Conservation (phyloP, 2,329 filamentous ascomycete genomes). For the Pseudomassariella vexata region DNA sequence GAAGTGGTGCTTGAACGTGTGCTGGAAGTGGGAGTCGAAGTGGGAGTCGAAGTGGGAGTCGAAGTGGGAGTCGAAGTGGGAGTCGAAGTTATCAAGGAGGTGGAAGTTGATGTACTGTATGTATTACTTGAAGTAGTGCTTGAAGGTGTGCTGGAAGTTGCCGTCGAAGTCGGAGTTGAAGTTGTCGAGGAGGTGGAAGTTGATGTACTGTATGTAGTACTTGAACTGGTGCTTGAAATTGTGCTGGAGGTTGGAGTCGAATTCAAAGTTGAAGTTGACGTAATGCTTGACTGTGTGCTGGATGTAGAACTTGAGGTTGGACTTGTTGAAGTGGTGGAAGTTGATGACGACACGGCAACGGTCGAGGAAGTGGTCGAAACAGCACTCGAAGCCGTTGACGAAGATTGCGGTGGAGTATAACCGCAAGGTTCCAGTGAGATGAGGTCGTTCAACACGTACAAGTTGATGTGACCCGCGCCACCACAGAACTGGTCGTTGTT, state of each 20-base stretch:
- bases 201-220: neutral
- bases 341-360: neutral
- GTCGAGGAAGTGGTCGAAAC: constrained; percentile 7
- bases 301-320: neutral
- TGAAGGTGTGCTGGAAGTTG: no score
- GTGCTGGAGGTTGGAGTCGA: constrained; percentile 2
- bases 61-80: constrained; percentile 14
- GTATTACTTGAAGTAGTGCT: neutral
- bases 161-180: neutral
- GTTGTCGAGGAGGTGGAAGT: no score
- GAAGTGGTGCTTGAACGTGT: neutral
- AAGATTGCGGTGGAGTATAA: constrained; percentile 14
- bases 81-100: constrained; percentile 10
- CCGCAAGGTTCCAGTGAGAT: constrained; percentile 45
- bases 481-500: constrained; percentile 36
- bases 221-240: neutral
- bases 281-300: no score
- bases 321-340: no score
- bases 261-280: no score
- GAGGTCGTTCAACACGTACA: constrained; percentile 43
- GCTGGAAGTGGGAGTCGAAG: constrained; percentile 1
- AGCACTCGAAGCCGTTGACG: constrained; percentile 13
- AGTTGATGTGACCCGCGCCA: constrained; percentile 32
- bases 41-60: constrained; percentile 1
- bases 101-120: constrained; percentile 12